These are phyloP conservation scores for Truncatella angustata DNA, from an alignment of 2,329 filamentous ascomycete genomes.

Conservation along the genomic window DNA sequence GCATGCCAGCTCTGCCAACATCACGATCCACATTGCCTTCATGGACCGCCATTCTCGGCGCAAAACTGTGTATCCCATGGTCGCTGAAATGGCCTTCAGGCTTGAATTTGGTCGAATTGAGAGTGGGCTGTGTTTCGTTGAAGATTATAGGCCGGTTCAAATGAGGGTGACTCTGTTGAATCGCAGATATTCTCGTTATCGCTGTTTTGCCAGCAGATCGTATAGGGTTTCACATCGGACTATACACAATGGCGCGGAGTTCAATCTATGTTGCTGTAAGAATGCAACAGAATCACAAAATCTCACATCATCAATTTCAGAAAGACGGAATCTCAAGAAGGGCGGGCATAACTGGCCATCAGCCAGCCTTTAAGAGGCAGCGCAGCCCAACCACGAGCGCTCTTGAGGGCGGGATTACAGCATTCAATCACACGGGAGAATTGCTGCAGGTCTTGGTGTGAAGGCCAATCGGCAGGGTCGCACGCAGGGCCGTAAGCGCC, in stretches of 20 bases:
- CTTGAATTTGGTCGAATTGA: neutral
- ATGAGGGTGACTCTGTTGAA: neutral
- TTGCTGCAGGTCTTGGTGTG: neutral
- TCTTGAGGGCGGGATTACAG: slow-evolving; percentile 1
- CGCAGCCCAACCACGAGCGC: neutral
- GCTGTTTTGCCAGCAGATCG: slow-evolving; percentile 2
- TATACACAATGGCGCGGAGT: neutral
- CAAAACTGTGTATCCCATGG: slow-evolving; percentile 53
- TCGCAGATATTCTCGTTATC: neutral
- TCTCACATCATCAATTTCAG: neutral
- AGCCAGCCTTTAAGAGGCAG: slow-evolving; percentile 5
- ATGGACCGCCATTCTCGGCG: slow-evolving; percentile 58
- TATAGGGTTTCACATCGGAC: slow-evolving; percentile 2
- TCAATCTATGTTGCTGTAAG: neutral
- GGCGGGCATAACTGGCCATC: neutral
- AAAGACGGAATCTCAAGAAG: neutral
- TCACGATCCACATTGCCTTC: slow-evolving; percentile 59
- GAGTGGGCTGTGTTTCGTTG: neutral
- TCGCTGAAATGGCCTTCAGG: slow-evolving; percentile 12
- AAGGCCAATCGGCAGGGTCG: slow-evolving; percentile 6
- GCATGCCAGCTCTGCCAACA: slow-evolving; percentile 64
- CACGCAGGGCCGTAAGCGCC: slow-evolving; percentile 8
- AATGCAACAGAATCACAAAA: neutral
- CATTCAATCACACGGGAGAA: slow-evolving; percentile 6
- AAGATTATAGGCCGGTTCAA: too few relatives aligned